Evolutionary conservation across 345 rosid species (phyloP), one percentile per base, ranked within the genome.

Genomic region (Murraya paniculata): DNA sequence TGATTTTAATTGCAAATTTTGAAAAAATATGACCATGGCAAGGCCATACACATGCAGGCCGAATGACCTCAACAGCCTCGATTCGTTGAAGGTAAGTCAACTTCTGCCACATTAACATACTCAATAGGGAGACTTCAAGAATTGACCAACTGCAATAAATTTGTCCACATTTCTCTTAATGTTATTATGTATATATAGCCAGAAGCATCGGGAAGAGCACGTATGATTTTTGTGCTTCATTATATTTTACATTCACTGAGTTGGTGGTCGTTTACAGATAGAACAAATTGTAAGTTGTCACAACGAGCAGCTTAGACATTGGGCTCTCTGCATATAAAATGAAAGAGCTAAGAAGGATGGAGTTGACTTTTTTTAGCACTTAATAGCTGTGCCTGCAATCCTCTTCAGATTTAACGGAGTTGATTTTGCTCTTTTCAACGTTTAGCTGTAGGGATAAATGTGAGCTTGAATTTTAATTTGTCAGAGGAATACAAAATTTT

Each of bases 201-300:
- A 39, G 16, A 41, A 13, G 16, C 50, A 41, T 11, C 1, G 50
- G 50, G 16, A 41, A 11, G 16, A 10, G 16, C 0, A 41, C 50
- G 2, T 31, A 50, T 22, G 48, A 48, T 50, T 28, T 64, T 13
- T 31, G 28, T 30, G 78, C 21, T 64, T 61, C 22, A 11, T 22
- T 30, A 22, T 21, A 30, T 6, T 48, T 75, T 5, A 48, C 10
- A 16, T 35, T 25, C 56, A 4, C 7, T 50, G 65, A 48, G 77
- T 72, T 33, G 76, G 48, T 71, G 62, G 71, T 18, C 9, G 81
- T 62, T 50, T n/a, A 48, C 28, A 16, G n/a, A 60, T 10, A 41
- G n/a, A 25, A 59, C 33, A 30, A 60, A 27, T n/a, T n/a, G 10
- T 38, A n/a, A 38, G 67, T 62, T 64, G 61, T 31, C 61, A 36